Percentiles rank a stretch among this genome's conserved stretches.
These are phyloP conservation scores for Colletotrichum sp. DNA, from an alignment of 2,329 filamentous ascomycete species.

Conservation along the genomic window DNA sequence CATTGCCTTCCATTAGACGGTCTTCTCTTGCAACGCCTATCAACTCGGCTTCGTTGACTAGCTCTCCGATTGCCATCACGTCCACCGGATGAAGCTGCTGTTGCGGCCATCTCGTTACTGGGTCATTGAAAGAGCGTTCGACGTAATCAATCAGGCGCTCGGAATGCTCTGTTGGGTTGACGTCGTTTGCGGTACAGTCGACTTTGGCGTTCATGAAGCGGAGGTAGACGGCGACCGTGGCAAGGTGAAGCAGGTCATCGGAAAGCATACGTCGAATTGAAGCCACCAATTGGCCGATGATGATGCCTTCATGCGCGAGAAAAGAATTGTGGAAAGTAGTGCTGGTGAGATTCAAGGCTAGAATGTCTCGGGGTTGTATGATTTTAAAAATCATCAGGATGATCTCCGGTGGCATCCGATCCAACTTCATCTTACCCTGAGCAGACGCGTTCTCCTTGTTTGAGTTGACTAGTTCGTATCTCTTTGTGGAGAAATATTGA, in stretches of 20 bases:
- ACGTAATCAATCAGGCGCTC: background rate
- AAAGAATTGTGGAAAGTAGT: background rate
- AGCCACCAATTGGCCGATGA: background rate
- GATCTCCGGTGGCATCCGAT: background rate
- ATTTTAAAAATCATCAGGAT: background rate
- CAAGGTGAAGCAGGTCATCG: background rate
- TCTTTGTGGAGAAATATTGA: background rate
- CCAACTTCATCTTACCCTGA: background rate
- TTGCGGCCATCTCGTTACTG: background rate
- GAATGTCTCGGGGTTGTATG: background rate
- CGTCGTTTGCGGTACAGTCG: background rate
- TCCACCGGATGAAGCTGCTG: background rate
- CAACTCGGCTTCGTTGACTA: background rate
- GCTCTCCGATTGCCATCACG: background rate
- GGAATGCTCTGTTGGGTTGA: background rate
- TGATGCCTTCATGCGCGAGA: background rate
- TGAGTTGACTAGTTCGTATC: background rate
- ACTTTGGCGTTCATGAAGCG: background rate
- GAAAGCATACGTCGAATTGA: background rate
- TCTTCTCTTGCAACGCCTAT: background rate
- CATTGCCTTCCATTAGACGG: background rate
- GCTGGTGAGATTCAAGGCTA: background rate
- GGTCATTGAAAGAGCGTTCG: background rate
- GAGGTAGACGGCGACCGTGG: background rate
- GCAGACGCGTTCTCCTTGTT: accelerated